These are phyloP conservation scores for Chondrus crispus DNA, from an alignment of 23 red algal species.

Conservation along the genomic window DNA sequence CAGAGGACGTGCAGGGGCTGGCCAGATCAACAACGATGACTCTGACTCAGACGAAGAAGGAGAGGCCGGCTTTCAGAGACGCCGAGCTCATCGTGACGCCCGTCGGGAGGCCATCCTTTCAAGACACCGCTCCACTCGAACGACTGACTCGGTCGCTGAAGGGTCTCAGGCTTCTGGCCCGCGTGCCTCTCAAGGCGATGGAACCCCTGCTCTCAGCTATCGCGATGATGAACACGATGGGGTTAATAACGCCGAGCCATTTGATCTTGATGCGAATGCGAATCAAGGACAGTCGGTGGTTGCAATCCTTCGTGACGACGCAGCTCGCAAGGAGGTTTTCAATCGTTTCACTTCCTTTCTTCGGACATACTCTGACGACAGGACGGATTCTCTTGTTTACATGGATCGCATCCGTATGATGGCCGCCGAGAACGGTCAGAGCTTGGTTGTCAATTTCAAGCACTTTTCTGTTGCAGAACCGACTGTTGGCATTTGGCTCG, in stretches of 20 bases:
- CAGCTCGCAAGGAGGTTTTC: constrained; percentile 56
- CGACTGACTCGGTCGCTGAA: neutral
- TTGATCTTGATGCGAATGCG: constrained; percentile 64
- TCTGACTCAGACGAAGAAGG: constrained; percentile 54
- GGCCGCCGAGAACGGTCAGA: constrained; percentile 88
- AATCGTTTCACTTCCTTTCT: constrained; percentile 75
- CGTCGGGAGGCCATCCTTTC: constrained; percentile 37
- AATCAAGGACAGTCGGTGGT: constrained; percentile 44
- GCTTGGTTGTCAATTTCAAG: constrained; percentile 79
- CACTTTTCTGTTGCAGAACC: constrained; percentile 78
- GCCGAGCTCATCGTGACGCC: neutral
- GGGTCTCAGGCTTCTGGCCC: neutral
- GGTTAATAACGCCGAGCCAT: constrained; percentile 22
- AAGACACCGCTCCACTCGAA: neutral
- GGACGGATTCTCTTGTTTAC: constrained; percentile 73
- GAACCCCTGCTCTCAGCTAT: constrained; percentile 30
- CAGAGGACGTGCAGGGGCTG: neutral
- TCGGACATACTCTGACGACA: constrained; percentile 64
- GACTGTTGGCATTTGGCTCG: constrained; percentile 90
- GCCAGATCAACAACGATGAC: constrained; percentile 26
- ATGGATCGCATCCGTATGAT: constrained; percentile 77
- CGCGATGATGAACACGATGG: constrained; percentile 28
- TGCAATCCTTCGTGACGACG: constrained; percentile 53
- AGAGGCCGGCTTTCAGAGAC: neutral
- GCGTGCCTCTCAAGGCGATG: neutral